A percentile compares a stretch with the other conserved stretches of the same genome.
phyloP scores from a whole-genome alignment of 2,329 filamentous ascomycete species.

The Colletotrichum sp. region DNA sequence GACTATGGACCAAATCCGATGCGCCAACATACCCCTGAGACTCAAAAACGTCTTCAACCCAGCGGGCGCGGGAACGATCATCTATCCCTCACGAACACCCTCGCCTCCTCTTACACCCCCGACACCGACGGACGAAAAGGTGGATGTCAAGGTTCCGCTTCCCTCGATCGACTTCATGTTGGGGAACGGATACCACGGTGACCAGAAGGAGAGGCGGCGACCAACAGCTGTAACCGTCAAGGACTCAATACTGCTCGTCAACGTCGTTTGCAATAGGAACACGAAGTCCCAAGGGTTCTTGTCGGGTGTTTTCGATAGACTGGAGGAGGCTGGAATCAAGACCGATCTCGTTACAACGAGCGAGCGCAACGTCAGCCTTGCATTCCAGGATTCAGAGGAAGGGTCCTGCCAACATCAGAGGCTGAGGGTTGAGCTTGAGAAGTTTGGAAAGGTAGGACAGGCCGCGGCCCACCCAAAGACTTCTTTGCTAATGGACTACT shows the following conservation, averaged over 20 bases:
- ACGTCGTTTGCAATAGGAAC: constrained; percentile 96
- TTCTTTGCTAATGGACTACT: background rate
- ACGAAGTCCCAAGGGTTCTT: constrained; percentile 96
- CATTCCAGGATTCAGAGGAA: constrained; percentile 80
- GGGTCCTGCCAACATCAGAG: constrained; percentile 66
- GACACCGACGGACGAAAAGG: constrained; percentile 44
- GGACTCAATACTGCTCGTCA: constrained; percentile 93
- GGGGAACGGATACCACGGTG: constrained; percentile 1
- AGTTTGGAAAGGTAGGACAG: constrained; percentile 82
- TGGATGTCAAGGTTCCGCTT: constrained; percentile 50
- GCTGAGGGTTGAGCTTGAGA: constrained; percentile 73
- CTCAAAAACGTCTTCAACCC: constrained; percentile 94
- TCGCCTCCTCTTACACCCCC: constrained; percentile 61
- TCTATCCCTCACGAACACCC: constrained; percentile 73
- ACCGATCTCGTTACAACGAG: constrained; percentile 96
- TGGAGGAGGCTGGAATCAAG: constrained; percentile 84
- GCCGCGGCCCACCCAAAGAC: constrained; percentile 43
- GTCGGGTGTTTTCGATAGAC: constrained; percentile 90
- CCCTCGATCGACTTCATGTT: constrained; percentile 9
- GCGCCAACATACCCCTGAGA: constrained; percentile 81
- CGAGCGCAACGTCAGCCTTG: constrained; percentile 97
- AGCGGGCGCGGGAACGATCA: constrained; percentile 76
- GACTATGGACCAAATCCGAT: constrained; percentile 95
- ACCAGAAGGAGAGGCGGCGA: constrained; percentile 50
- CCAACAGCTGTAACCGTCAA: constrained; percentile 96